Conservation (phyloP, 1,284 basidiomycete genomes). For the Dichomitus squalens region DNA sequence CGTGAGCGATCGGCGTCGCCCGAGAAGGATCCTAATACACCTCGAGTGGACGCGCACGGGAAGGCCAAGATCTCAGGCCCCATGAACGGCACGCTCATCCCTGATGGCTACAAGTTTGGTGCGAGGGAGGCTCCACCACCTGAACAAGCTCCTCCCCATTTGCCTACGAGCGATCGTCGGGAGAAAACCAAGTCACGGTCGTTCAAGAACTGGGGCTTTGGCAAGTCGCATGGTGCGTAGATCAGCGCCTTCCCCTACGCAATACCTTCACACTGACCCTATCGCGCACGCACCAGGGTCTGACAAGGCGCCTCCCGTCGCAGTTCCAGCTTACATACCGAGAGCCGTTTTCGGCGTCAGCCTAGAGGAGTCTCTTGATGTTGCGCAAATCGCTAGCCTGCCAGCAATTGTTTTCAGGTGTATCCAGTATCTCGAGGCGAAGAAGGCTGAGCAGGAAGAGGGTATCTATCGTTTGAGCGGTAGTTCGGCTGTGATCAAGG, state of each 20-base stretch:
- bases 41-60: constrained; percentile 42
- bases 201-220: constrained; percentile 90
- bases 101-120: constrained; percentile 88
- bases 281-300: constrained; percentile 3
- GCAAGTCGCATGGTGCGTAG: constrained; percentile 52
- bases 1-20: constrained; percentile 63
- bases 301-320: constrained; percentile 41
- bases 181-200: constrained; percentile 89
- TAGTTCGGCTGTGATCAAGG: constrained; percentile 93
- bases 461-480: constrained; percentile 96
- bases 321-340: constrained; percentile 48
- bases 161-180: constrained; percentile 61
- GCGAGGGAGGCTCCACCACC: constrained; percentile 61
- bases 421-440: constrained; percentile 88
- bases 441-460: constrained; percentile 94
- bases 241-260: not conserved
- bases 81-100: constrained; percentile 83
- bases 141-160: constrained; percentile 25
- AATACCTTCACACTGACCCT: not conserved
- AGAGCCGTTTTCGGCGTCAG: constrained; percentile 90
- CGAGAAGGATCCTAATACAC: constrained; percentile 45
- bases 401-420: constrained; percentile 95
- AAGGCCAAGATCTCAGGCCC: constrained; percentile 90
- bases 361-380: constrained; percentile 85
- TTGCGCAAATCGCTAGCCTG: constrained; percentile 87